These are phyloP conservation scores for Rosa multiflora DNA, from an alignment of 306 rosid species.

Conservation along the genomic window DNA sequence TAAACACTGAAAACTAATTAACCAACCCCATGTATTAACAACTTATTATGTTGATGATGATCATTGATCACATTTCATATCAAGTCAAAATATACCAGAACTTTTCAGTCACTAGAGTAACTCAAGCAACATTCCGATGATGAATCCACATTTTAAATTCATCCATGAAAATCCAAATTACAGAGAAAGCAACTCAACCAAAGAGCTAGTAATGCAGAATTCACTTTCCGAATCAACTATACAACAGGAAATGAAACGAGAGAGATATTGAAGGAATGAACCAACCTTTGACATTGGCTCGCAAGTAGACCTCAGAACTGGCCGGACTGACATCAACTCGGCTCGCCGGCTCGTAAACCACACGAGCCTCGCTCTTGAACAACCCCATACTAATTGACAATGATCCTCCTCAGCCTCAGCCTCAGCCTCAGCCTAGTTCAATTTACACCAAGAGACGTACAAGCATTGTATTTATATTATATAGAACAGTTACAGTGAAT, in stretches of 20 bases:
- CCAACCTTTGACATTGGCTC: conserved; percentile 79
- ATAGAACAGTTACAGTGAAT: neutral
- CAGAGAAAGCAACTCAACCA: neutral
- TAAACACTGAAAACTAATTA: neutral
- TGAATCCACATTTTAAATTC: neutral
- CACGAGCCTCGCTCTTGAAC: conserved; percentile 31
- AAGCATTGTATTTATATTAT: neutral
- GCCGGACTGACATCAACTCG: conserved; percentile 61
- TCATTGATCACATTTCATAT: neutral
- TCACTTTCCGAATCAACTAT: neutral
- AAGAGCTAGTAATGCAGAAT: neutral
- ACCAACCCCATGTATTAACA: neutral
- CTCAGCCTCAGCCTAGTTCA: neutral
- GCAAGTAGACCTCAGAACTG: conserved; percentile 66
- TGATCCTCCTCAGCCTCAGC: neutral
- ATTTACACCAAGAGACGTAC: neutral
- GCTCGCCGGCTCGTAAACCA: conserved; percentile 52
- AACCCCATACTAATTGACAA: conserved; percentile 35
- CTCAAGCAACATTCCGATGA: neutral
- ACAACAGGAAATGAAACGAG: neutral
- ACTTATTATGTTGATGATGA: neutral
- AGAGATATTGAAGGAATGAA: neutral
- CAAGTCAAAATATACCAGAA: neutral
- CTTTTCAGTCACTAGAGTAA: neutral
- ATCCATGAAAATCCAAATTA: neutral